These are phyloP conservation scores for Berberis thunbergii DNA, from an alignment of 164 flowering plant species.

Conservation along the genomic window DNA sequence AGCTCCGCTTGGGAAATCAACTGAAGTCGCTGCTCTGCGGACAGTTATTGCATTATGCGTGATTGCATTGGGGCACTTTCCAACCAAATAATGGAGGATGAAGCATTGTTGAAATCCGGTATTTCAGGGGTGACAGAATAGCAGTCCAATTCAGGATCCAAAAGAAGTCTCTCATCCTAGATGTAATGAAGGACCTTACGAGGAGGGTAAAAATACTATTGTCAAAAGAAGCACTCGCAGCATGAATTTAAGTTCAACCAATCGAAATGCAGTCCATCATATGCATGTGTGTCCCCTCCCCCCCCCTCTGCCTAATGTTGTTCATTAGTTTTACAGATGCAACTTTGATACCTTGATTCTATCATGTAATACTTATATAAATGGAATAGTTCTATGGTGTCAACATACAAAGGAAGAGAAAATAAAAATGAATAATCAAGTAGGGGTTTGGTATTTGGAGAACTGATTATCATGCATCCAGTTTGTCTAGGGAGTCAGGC, in stretches of 20 bases:
- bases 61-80: conserved; percentile 67
- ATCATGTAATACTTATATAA: too few species aligned
- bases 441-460: too few species aligned
- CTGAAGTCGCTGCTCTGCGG: conserved; percentile 57
- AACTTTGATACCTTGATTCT: too few species aligned
- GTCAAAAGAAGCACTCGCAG: conserved; percentile 14
- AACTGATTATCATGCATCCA: too few species aligned
- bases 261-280: neutral
- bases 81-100: conserved; percentile 86
- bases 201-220: conserved; percentile 44
- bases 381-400: too few species aligned
- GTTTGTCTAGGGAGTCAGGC: too few species aligned
- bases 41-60: conserved; percentile 67
- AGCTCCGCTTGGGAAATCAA: conserved; percentile 74
- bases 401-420: too few species aligned
- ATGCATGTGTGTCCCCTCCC: neutral
- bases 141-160: conserved; percentile 68
- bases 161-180: conserved; percentile 71
- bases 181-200: conserved; percentile 67
- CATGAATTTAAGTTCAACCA: conserved; percentile 1
- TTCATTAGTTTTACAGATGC: too few species aligned
- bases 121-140: conserved; percentile 36
- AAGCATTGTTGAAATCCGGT: conserved; percentile 36
- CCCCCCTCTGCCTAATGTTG: too few species aligned
- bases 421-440: too few species aligned